These are phyloP conservation scores for Bruguiera parviflora DNA, from an alignment of 345 rosid genomes.

Conservation along the genomic window DNA sequence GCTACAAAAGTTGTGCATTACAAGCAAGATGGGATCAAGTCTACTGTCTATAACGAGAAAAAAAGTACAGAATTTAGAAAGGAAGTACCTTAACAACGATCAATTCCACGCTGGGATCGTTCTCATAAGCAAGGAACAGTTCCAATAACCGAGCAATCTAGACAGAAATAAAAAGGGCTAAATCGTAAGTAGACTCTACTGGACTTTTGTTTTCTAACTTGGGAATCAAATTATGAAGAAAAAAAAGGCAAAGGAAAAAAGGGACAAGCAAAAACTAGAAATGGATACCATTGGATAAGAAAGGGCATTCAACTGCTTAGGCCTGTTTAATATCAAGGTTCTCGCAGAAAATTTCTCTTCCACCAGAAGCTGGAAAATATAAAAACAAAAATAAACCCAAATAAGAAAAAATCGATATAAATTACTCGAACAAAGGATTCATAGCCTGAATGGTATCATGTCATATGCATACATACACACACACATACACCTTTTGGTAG, in stretches of 20 bases:
- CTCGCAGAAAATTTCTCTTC: conserved; percentile 49
- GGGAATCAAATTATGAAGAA: neutral
- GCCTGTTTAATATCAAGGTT: conserved; percentile 60
- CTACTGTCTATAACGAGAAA: too few relatives aligned
- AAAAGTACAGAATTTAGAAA: neutral
- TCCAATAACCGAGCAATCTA: conserved; percentile 57
- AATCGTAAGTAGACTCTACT: neutral
- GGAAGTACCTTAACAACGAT: conserved; percentile 61
- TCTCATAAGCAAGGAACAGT: conserved; percentile 55
- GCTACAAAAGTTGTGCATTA: too few relatives aligned
- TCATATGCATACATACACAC: too few relatives aligned
- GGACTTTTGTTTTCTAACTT: neutral
- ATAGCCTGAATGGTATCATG: too few relatives aligned
- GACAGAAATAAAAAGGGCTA: conserved; percentile 24
- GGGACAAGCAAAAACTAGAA: neutral
- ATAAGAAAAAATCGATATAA: too few relatives aligned
- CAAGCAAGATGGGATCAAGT: too few relatives aligned
- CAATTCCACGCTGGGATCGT: conserved; percentile 56
- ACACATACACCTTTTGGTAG: too few relatives aligned
- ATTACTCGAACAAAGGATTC: too few relatives aligned
- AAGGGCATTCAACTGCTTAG: conserved; percentile 70
- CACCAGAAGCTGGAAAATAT: conserved; percentile 46
- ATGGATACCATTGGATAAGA: conserved; percentile 50
- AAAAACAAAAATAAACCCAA: neutral
- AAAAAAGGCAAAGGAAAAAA: neutral